Evolutionary conservation across 805 yeast species (phyloP).

Genomic region (Yamadazyma nakazawae): DNA sequence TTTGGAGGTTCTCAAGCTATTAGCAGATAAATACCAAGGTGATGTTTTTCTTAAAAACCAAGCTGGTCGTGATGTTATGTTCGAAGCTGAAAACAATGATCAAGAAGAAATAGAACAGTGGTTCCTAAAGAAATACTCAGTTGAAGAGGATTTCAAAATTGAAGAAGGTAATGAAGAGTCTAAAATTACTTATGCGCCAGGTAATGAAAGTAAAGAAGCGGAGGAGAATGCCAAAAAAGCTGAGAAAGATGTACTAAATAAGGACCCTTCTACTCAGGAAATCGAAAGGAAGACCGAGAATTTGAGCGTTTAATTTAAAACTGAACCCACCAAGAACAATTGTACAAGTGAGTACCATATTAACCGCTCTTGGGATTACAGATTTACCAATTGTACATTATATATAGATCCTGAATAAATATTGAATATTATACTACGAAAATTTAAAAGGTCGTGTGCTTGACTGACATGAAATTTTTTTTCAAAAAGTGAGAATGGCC

Average conservation of each 20-base stretch:
- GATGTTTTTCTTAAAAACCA: conserved; percentile 78
- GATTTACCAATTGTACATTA: conserved; percentile 2
- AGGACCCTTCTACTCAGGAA: conserved; percentile 32
- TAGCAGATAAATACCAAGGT: conserved; percentile 72
- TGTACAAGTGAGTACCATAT: neutral
- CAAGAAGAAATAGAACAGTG: conserved; percentile 76
- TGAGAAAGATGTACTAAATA: conserved; percentile 44
- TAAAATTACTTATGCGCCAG: conserved; percentile 42
- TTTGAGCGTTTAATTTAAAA: conserved; percentile 1
- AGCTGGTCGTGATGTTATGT: conserved; percentile 78
- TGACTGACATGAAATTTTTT: conserved; percentile 7
- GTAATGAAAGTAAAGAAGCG: conserved; percentile 42
- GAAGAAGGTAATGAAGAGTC: conserved; percentile 40
- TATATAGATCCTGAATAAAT: conserved; percentile 1
- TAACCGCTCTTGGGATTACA: neutral
- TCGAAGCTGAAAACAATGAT: conserved; percentile 80
- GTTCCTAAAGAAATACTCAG: conserved; percentile 68
- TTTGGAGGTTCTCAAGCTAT: conserved; percentile 58
- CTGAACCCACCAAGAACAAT: neutral
- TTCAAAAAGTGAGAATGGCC: conserved; percentile 5
- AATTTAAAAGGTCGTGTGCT: conserved; percentile 3
- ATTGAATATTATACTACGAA: too few relatives aligned
- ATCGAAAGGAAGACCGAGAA: conserved; percentile 6
- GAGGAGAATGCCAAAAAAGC: conserved; percentile 31
- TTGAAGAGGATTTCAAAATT: conserved; percentile 51